Evolutionary conservation across 2,329 filamentous ascomycete species (phyloP).

Genomic region (Stachybotrys elegans): DNA sequence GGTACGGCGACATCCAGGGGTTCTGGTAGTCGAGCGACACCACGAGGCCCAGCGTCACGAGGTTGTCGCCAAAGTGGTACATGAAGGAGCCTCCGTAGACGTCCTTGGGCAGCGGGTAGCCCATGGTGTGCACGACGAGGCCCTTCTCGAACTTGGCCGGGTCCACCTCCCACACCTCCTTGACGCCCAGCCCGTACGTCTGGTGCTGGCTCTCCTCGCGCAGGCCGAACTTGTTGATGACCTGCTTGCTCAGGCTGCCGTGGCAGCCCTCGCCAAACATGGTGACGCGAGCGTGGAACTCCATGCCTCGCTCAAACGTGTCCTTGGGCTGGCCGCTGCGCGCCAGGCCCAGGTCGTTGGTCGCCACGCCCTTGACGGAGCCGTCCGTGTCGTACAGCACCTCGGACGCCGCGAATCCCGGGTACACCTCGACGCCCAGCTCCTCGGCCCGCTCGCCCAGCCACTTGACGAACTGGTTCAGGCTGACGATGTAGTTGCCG

Average conservation of each 20-base stretch:
- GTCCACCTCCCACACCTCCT: slow-evolving; percentile 96
- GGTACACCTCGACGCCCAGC: slow-evolving; percentile 90
- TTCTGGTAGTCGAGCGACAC: slow-evolving; percentile 94
- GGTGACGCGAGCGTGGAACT: slow-evolving; percentile 89
- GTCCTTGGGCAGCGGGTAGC: slow-evolving; percentile 81
- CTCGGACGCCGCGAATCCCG: slow-evolving; percentile 92
- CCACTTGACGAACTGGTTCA: slow-evolving; percentile 96
- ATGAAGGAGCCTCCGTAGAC: slow-evolving; percentile 98
- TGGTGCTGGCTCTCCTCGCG: slow-evolving; percentile 85
- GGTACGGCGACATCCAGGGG: slow-evolving; percentile 92
- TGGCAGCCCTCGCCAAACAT: slow-evolving; percentile 94
- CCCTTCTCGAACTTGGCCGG: slow-evolving; percentile 90
- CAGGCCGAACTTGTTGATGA: slow-evolving; percentile 90
- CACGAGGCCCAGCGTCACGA: slow-evolving; percentile 87
- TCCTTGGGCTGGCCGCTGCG: slow-evolving; percentile 82
- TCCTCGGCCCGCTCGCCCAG: slow-evolving; percentile 95
- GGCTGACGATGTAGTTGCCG: slow-evolving; percentile 93
- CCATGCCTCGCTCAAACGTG: slow-evolving; percentile 93
- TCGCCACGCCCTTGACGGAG: slow-evolving; percentile 88
- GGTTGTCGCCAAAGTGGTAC: slow-evolving; percentile 98
- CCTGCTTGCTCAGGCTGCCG: slow-evolving; percentile 89
- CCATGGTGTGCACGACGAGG: slow-evolving; percentile 82
- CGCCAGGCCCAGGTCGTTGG: slow-evolving; percentile 85
- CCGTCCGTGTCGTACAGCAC: slow-evolving; percentile 83
- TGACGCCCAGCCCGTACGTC: slow-evolving; percentile 90